These are phyloP conservation scores for Chenopodium berlandieri DNA, from an alignment of 148 eudicot genomes.

Conservation along the genomic window DNA sequence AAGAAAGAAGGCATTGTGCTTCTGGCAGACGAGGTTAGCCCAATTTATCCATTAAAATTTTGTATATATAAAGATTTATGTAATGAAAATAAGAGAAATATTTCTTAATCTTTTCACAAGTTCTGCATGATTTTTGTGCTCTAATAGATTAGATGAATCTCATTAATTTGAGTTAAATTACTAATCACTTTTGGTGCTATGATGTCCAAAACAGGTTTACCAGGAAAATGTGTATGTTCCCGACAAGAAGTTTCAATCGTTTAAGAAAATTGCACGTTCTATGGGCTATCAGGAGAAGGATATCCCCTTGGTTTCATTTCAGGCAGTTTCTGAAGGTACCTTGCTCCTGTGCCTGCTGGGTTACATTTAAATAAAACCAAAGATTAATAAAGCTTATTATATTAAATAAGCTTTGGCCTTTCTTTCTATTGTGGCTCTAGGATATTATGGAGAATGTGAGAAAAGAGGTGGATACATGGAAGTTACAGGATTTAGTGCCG, in stretches of 20 bases:
- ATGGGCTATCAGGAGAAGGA: constrained; percentile 85
- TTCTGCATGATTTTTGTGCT: too few species aligned
- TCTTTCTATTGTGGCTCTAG: constrained; percentile 34
- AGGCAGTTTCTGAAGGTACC: constrained; percentile 93
- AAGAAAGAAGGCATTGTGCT: constrained; percentile 90
- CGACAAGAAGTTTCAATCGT: constrained; percentile 85
- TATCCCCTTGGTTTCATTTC: constrained; percentile 73
- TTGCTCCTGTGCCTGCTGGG: constrained; percentile 6
- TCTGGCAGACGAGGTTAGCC: constrained; percentile 80
- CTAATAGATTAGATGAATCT: background rate
- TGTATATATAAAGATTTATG: background rate
- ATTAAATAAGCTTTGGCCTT: background rate
- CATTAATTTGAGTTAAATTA: background rate
- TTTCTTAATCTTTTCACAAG: too few species aligned
- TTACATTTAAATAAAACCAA: background rate
- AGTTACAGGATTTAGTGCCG: constrained; percentile 88
- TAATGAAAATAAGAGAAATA: too few species aligned
- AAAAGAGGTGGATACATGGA: constrained; percentile 99
- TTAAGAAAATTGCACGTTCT: constrained; percentile 81
- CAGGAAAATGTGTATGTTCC: constrained; percentile 88
- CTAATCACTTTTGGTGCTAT: background rate
- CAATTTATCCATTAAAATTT: background rate
- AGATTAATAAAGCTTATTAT: constrained; percentile 2
- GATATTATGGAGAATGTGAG: constrained; percentile 96
- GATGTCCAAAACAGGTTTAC: constrained; percentile 64